Percentiles rank a stretch among this genome's conserved stretches.
Conservation (phyloP, 2,329 filamentous ascomycete genomes). For the Fusarium acutatum region DNA sequence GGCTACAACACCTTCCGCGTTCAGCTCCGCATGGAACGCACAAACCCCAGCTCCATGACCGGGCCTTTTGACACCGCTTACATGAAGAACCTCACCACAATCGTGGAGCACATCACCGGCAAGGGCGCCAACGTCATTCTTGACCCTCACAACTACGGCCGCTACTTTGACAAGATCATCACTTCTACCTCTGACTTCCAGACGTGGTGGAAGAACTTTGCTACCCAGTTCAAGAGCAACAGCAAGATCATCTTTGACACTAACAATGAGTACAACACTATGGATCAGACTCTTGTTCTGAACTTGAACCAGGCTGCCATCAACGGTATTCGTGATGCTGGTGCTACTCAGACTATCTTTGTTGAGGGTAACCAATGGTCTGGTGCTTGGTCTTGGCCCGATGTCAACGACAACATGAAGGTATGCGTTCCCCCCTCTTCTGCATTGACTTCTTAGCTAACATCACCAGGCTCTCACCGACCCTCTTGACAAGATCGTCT, state of each 20-base stretch:
- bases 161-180: slow-evolving; percentile 63
- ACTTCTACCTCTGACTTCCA: slow-evolving; percentile 61
- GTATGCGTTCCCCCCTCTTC: accelerated
- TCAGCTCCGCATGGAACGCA: slow-evolving; percentile 63
- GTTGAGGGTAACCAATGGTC: slow-evolving; percentile 65
- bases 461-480: slow-evolving; percentile 52
- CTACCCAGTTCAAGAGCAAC: slow-evolving; percentile 61
- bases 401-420: slow-evolving; percentile 52
- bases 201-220: slow-evolving; percentile 66
- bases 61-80: slow-evolving; percentile 49
- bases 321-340: slow-evolving; percentile 66
- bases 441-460: not conserved
- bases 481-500: slow-evolving; percentile 60
- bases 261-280: slow-evolving; percentile 73
- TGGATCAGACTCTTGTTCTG: slow-evolving; percentile 67
- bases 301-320: slow-evolving; percentile 72
- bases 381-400: slow-evolving; percentile 58
- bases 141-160: slow-evolving; percentile 70
- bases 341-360: slow-evolving; percentile 67
- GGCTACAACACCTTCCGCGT: slow-evolving; percentile 69
- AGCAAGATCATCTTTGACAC: slow-evolving; percentile 68
- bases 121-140: slow-evolving; percentile 62
- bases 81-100: slow-evolving; percentile 48
- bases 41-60: slow-evolving; percentile 52
- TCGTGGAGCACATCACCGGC: slow-evolving; percentile 46